Evolutionary conservation across 345 rosid species (phyloP), one percentile per base, ranked within the genome.

Genomic region (Geranium rotundifolium): DNA sequence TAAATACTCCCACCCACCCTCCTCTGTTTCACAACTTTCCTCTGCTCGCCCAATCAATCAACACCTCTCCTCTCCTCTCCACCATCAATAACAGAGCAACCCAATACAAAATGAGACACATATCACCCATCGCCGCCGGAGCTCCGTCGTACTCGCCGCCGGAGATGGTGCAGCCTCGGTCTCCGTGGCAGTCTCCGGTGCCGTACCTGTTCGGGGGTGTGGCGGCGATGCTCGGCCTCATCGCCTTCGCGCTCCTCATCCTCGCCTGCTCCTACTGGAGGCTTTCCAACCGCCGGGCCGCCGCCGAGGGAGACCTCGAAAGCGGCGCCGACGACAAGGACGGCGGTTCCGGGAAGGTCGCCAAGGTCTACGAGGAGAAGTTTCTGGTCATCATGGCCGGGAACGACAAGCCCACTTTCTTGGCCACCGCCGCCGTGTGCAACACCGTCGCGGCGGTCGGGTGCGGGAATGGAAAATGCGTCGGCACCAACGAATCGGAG

Each of bases 241-340:
- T 89, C 4, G 95, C 97, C 57, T 87, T 89, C 65, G 96, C 98
- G 15, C 91, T 92, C 37, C 62, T 89, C 5, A 80, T 89, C 69
- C 95, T 92, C 20, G 98, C 96, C 4, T 92, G 96, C 67, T 92
- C 98, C 31, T 89, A 87, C 71, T 89, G 95, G 98, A 89, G 80
- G 63, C 83, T 89, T 20, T 89, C 95, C 0, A 91, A 90, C 7
- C 77, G 70, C 50, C 95, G 89, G 17, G 82, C 78, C 0, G 95
- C 86, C 7, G 82, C 72, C 63, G 73, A 66, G 7, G 75, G 37
- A 0, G 60, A 72, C 0, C 34, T 29, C 63, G 72, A 76, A 31
- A 4, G 7, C 41, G 41, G 41, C 41, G 72, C 63, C 16, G 63
- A 54, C 27, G 50, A 19, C 13, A 50, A 69, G 30, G 61, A 60